Percentiles rank a stretch among this genome's conserved stretches.
Conservation (phyloP, 306 rosid species). For the Potentilla sterilis region DNA sequence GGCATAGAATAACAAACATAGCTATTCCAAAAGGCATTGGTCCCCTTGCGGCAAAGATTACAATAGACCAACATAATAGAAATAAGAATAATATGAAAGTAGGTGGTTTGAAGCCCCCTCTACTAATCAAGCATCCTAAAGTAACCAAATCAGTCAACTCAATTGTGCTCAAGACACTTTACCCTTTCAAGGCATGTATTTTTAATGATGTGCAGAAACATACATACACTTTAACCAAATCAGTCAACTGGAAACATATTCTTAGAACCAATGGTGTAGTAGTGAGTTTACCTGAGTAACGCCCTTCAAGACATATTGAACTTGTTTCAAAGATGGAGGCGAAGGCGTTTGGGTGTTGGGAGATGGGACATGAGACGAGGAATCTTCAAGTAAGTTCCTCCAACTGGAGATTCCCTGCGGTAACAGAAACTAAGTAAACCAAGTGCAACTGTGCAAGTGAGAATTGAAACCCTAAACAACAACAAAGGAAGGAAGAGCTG, state of each 20-base stretch:
- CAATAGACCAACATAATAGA: background rate
- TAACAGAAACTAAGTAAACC: background rate
- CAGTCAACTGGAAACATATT: too few relatives aligned
- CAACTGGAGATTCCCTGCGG: conserved; percentile 75
- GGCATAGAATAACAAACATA: too few relatives aligned
- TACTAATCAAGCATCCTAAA: background rate
- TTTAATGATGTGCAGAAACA: background rate
- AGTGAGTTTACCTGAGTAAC: conserved; percentile 64
- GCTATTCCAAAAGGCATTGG: background rate
- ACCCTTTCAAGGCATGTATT: background rate
- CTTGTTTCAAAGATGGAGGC: conserved; percentile 44
- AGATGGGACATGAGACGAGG: conserved; percentile 37
- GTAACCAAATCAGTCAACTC: background rate
- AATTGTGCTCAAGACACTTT: background rate
- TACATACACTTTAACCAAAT: too few relatives aligned
- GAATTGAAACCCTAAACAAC: background rate
- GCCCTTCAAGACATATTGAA: conserved; percentile 70
- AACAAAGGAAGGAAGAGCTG: background rate
- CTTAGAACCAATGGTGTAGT: background rate
- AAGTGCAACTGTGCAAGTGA: background rate
- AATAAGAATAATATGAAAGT: background rate
- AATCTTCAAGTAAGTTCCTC: conserved; percentile 40
- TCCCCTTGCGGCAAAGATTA: background rate
- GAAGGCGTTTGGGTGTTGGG: conserved; percentile 38
- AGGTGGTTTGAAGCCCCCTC: background rate